Conservation (phyloP, 2,329 filamentous ascomycete genomes). For the Pyricularia grisea region DNA sequence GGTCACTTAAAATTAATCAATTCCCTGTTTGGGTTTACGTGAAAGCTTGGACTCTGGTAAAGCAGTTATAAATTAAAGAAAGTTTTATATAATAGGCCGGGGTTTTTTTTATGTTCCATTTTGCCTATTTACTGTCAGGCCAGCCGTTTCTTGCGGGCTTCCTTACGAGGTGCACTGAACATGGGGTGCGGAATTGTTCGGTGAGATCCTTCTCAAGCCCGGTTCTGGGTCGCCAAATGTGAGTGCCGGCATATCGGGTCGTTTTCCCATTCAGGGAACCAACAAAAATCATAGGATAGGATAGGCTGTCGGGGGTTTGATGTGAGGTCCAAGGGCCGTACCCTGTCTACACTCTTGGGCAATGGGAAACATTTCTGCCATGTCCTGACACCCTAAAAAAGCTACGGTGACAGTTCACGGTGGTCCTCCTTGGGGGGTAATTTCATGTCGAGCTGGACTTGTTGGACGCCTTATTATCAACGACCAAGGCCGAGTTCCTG, state of each 20-base stretch:
- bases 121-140: not conserved
- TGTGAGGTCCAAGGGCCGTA: not conserved
- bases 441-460: not conserved
- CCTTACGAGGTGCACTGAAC: too few species aligned
- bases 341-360: not conserved
- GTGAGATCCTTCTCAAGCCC: not conserved
- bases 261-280: not conserved
- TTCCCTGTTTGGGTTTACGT: not conserved
- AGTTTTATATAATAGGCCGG: not conserved
- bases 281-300: not conserved
- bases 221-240: not conserved
- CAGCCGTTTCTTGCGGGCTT: too few species aligned
- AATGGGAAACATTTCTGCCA: too few species aligned
- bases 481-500: too few species aligned
- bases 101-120: not conserved
- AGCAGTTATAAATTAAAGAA: not conserved
- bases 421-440: not conserved
- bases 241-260: not conserved
- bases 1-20: too few species aligned
- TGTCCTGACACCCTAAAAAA: not conserved
- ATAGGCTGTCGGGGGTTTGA: not conserved
- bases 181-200: not conserved
- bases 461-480: not conserved
- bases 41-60: not conserved
- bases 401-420: not conserved